phyloP scores from a whole-genome alignment of 2,329 filamentous ascomycete genomes.

The Beauveria bassiana region DNA sequence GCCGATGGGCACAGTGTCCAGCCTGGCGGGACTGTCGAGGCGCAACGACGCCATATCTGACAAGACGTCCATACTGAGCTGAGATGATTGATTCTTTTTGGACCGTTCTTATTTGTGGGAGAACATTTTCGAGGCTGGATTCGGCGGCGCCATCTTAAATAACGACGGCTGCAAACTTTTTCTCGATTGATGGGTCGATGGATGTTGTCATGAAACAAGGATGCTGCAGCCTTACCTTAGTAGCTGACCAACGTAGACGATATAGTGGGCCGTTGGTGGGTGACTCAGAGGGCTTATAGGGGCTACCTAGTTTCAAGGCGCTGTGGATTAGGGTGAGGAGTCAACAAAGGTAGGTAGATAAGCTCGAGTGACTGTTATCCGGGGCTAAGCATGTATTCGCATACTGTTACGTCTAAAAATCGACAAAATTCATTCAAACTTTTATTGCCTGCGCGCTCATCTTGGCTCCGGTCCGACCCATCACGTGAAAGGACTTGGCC shows the following conservation, averaged over 20 bases:
- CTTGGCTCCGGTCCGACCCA: no score
- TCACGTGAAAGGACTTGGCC: no score
- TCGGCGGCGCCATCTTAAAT: neutral
- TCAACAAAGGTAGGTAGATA: neutral
- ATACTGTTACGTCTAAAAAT: neutral
- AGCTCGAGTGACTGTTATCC: neutral
- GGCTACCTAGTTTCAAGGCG: neutral
- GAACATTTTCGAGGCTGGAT: neutral
- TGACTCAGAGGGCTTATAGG: conserved; percentile 8
- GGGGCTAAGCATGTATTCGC: neutral
- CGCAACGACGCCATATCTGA: neutral
- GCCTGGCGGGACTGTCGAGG: conserved; percentile 3
- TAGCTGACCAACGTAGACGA: neutral
- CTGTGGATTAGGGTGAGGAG: neutral
- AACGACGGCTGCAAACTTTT: neutral
- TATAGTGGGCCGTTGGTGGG: conserved; percentile 3
- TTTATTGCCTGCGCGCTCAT: no score
- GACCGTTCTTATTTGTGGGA: neutral
- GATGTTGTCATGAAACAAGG: neutral
- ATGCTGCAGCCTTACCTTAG: neutral
- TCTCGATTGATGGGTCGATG: neutral
- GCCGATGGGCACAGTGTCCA: conserved; percentile 33
- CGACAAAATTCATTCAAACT: no score
- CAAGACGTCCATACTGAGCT: neutral
- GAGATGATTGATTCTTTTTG: neutral